phyloP scores from a whole-genome alignment of 257 asterid species.

The Jacaranda mimosifolia region DNA sequence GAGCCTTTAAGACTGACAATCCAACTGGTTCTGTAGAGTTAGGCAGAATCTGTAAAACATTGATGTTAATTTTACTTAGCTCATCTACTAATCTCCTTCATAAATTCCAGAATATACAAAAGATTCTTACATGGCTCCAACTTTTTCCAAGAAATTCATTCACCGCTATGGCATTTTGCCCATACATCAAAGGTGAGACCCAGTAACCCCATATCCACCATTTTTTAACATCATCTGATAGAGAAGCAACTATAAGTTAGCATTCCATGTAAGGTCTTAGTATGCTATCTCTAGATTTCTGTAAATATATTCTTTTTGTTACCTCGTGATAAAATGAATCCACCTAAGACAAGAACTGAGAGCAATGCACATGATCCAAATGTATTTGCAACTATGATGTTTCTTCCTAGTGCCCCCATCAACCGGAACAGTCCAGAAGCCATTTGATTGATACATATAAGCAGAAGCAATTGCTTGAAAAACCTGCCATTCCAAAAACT shows the following conservation, averaged over 20 bases:
- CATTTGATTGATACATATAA: conserved; percentile 59
- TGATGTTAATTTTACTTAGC: not conserved
- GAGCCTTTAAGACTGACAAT: conserved; percentile 54
- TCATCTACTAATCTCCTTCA: conserved; percentile 16
- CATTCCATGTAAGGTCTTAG: conserved; percentile 1
- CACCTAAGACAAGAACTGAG: conserved; percentile 62
- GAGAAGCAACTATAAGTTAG: conserved; percentile 6
- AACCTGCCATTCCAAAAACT: conserved; percentile 52
- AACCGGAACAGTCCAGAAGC: conserved; percentile 71
- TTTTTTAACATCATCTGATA: conserved; percentile 52
- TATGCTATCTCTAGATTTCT: not conserved
- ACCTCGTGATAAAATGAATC: conserved; percentile 80
- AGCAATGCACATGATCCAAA: conserved; percentile 69
- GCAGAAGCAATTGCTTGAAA: conserved; percentile 61
- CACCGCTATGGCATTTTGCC: conserved; percentile 76
- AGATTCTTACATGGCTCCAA: conserved; percentile 77
- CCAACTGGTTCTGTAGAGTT: conserved; percentile 70
- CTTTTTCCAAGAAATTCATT: conserved; percentile 83
- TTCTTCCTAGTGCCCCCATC: conserved; percentile 69
- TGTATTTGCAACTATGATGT: conserved; percentile 68
- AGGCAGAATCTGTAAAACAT: conserved; percentile 49
- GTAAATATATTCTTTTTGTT: not conserved
- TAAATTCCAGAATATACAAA: conserved; percentile 13
- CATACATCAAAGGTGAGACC: conserved; percentile 87
- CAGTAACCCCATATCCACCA: conserved; percentile 94